phyloP scores from a whole-genome alignment of 352 stramenopile species.

The Phytophthora ohioensis region DNA sequence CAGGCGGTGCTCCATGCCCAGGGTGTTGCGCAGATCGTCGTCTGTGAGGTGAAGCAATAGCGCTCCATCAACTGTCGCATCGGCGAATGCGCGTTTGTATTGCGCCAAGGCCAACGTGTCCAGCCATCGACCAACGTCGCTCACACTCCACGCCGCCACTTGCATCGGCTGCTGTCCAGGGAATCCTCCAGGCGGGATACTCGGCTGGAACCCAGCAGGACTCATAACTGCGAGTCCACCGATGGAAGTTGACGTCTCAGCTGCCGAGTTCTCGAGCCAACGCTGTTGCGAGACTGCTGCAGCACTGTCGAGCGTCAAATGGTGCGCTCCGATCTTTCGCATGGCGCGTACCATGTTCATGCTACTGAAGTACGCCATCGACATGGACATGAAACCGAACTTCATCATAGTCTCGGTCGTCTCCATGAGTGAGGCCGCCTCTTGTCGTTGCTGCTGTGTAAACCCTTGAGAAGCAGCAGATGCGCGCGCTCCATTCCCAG shows the following conservation, averaged over 20 bases:
- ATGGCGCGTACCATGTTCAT: conserved; percentile 98
- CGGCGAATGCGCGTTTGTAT: conserved; percentile 91
- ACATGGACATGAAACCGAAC: conserved; percentile 99
- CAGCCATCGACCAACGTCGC: conserved; percentile 91
- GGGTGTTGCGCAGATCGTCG: conserved; percentile 94
- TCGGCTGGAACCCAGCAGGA: conserved; percentile 50
- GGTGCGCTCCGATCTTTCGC: conserved; percentile 92
- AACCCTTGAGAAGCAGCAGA: conserved; percentile 43
- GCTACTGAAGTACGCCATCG: conserved; percentile 97
- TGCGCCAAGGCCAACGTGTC: conserved; percentile 89
- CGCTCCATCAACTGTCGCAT: conserved; percentile 90
- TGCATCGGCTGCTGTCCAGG: conserved; percentile 73
- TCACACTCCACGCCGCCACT: conserved; percentile 85
- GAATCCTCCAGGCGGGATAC: conserved; percentile 60
- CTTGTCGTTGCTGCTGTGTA: conserved; percentile 87
- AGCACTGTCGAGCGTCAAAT: conserved; percentile 91
- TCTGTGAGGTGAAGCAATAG: conserved; percentile 91
- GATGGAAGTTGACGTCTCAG: conserved; percentile 4
- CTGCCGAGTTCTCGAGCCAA: conserved; percentile 61
- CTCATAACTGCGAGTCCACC: neutral
- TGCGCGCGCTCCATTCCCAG: conserved; percentile 4
- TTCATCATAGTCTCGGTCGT: conserved; percentile 98
- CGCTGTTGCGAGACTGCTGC: conserved; percentile 66
- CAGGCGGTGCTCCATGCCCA: conserved; percentile 95
- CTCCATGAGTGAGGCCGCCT: conserved; percentile 93